Base-by-base conservation (phyloP, 768 basidiomycete genomes). In the Termitomyces sp. region DNA sequence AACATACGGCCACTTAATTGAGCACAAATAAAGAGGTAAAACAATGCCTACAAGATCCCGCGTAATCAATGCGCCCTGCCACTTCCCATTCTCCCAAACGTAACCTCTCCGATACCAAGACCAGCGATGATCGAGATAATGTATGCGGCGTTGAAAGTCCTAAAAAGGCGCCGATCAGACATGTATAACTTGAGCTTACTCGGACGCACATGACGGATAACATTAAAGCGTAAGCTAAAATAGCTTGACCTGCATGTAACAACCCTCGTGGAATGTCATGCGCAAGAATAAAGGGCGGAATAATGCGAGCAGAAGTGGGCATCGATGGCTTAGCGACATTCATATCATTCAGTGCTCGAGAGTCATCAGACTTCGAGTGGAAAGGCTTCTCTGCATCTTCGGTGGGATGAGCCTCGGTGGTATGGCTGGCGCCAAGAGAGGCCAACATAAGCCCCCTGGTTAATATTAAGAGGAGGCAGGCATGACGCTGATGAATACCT, bases 131-230 rank as follows among this genome's bases (percentile, higher is more conserved):
- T 81, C 11, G 86, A 77, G 34, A 94, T 80, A 55, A 94, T 77
- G 65, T 82, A 95, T 27, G 82, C 86, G 5, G 79, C 86, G 61
- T 93, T 85, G 72, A 89, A 94, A 6, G 89, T 89, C 94, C 92
- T 95, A 65, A 25, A 25, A 32, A n/a, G 7, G 30, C 1, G 19
- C 10, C 14, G 3, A 25, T 44, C 17, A 37, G 59, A 44, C 5
- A 37, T 39, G 52, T 40, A 43, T 40, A 52, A 16, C 23, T 6
- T 12, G 2, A 25, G 25, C 34, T 34, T 48, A n/a, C 19, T 25
- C 25, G 11, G 43, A 68, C 85, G 70, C 69, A 91, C 90, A 93
- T 92, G 63, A 90, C 78, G 9, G 81, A 83, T 66, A 93, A 69
- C 93, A 96, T 95, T 55, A 95, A 78, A 5, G 76, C 61, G 62